Percentiles rank a stretch among this genome's conserved stretches.
These are phyloP conservation scores for Penicillium occitanis DNA, from an alignment of 2,329 filamentous ascomycete species.

Conservation along the genomic window DNA sequence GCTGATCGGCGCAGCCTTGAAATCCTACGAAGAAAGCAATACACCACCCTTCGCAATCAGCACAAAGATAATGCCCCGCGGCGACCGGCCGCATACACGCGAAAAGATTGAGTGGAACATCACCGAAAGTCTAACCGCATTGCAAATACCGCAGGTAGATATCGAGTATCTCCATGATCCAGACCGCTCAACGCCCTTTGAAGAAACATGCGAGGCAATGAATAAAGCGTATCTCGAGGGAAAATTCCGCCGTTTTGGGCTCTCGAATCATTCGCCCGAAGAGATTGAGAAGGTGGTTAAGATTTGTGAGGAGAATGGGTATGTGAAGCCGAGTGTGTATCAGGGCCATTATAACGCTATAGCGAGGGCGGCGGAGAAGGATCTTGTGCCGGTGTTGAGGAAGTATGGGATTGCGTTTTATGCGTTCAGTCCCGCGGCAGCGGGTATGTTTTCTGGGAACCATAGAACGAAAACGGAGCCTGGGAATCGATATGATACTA, in stretches of 20 bases:
- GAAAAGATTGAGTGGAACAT: not conserved
- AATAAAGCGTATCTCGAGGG: not conserved
- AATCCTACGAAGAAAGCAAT: not conserved
- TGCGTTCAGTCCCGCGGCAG: not conserved
- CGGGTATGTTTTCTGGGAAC: not conserved
- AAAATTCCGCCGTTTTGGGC: not conserved
- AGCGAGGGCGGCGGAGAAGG: not conserved
- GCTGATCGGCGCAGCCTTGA: not conserved
- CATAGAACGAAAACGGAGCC: not conserved
- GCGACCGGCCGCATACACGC: not conserved
- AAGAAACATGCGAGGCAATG: not conserved
- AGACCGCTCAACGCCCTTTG: not conserved
- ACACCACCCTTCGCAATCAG: not conserved
- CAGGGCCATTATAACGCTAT: constrained; percentile 7
- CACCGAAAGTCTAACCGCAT: not conserved
- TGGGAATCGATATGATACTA: not conserved
- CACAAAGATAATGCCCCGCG: not conserved
- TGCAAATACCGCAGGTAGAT: not conserved
- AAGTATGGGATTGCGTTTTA: not conserved
- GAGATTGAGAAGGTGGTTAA: not conserved
- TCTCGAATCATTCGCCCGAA: not conserved
- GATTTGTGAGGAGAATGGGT: not conserved
- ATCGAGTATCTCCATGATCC: not conserved
- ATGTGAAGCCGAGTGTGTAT: not conserved
- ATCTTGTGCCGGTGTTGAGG: not conserved